These are phyloP conservation scores for Peronospora farinosa DNA, from an alignment of 352 stramenopile species.

Conservation along the genomic window DNA sequence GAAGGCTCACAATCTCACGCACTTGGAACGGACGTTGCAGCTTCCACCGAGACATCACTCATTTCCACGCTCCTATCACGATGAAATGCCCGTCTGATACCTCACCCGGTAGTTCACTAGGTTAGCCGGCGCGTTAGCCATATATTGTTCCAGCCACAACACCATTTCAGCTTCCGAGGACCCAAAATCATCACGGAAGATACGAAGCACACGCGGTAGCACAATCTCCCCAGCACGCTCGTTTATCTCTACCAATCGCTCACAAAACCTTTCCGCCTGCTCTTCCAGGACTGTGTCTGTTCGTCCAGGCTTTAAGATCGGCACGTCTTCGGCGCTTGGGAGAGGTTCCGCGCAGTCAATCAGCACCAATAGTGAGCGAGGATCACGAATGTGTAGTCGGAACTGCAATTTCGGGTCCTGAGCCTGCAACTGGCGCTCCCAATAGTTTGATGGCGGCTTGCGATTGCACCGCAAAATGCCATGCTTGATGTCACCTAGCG, in stretches of 20 bases:
- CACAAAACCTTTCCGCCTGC: slow-evolving; percentile 73
- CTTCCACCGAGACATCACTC: slow-evolving; percentile 2
- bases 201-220: slow-evolving; percentile 68
- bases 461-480: slow-evolving; percentile 84
- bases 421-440: slow-evolving; percentile 74
- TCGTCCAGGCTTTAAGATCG: slow-evolving; percentile 71
- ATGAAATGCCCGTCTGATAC: slow-evolving; percentile 65
- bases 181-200: slow-evolving; percentile 84
- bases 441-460: slow-evolving; percentile 84
- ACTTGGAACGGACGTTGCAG: slow-evolving; percentile 12
- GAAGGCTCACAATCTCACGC: slow-evolving; percentile 1
- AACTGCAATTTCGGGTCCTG: slow-evolving; percentile 81
- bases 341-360: slow-evolving; percentile 71
- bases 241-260: slow-evolving; percentile 57
- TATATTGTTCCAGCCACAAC: slow-evolving; percentile 81
- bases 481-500: slow-evolving; percentile 81
- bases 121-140: slow-evolving; percentile 60
- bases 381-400: slow-evolving; percentile 81
- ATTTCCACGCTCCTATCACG: slow-evolving; percentile 30
- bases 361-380: slow-evolving; percentile 71
- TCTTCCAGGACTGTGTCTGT: slow-evolving; percentile 83
- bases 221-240: slow-evolving; percentile 47
- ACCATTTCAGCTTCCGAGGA: slow-evolving; percentile 81
- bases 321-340: slow-evolving; percentile 50
- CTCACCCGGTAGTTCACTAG: slow-evolving; percentile 74